Conservation (phyloP, 371 early-diverging fungal species). For the Mortierella sp. region DNA sequence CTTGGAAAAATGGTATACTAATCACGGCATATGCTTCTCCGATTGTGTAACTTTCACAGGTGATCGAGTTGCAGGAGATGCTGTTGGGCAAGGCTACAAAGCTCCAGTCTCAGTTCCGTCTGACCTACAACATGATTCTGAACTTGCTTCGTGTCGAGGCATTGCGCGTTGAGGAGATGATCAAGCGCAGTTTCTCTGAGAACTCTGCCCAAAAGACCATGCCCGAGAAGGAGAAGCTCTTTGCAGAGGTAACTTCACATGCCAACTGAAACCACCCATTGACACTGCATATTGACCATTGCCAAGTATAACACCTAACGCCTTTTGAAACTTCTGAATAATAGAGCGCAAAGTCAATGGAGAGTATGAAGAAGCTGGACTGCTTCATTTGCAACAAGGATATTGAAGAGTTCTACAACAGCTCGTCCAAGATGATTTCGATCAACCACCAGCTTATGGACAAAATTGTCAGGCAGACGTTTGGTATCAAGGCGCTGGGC, state of each 20-base stretch:
- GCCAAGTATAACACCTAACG: neutral
- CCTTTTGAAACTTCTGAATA: neutral
- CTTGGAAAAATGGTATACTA: neutral
- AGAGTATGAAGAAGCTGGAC: conserved; percentile 74
- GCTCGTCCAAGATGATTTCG: conserved; percentile 69
- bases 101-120: conserved; percentile 96
- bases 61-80: conserved; percentile 78
- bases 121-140: conserved; percentile 99
- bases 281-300: neutral
- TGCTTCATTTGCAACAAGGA: conserved; percentile 90
- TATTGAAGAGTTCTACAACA: conserved; percentile 80
- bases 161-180: conserved; percentile 98
- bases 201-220: conserved; percentile 84
- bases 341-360: conserved; percentile 69
- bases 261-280: neutral
- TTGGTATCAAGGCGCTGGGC: conserved; percentile 74
- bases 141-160: conserved; percentile 98
- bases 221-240: conserved; percentile 79
- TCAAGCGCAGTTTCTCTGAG: conserved; percentile 98
- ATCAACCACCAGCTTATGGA: conserved; percentile 75
- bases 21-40: neutral
- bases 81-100: conserved; percentile 91
- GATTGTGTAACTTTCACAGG: conserved; percentile 37
- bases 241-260: conserved; percentile 62
- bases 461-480: conserved; percentile 68